These are phyloP conservation scores for Stephania yunnanensis DNA, from an alignment of 164 flowering plant genomes.

Conservation along the genomic window DNA sequence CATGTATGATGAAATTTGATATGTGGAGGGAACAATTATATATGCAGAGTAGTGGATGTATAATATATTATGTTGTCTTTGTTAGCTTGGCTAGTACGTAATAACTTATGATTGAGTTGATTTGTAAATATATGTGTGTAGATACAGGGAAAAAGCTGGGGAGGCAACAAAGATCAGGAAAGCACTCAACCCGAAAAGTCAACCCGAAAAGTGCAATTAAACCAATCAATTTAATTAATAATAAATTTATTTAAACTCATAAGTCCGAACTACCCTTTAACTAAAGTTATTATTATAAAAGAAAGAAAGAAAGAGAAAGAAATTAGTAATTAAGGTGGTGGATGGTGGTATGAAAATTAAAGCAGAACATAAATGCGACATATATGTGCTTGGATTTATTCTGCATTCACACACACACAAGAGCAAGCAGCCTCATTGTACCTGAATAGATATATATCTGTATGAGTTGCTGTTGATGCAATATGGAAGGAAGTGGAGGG, in stretches of 20 bases:
- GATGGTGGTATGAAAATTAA: too few relatives aligned
- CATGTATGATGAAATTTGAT: neutral
- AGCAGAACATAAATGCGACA: too few relatives aligned
- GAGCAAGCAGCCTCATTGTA: too few relatives aligned
- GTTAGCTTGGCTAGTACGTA: neutral
- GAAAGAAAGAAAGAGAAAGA: neutral
- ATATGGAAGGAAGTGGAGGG: too few relatives aligned
- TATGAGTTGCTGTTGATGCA: too few relatives aligned
- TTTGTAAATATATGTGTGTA: conserved; percentile 16
- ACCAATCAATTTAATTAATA: conserved; percentile 49
- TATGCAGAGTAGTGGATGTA: neutral
- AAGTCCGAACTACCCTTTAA: too few relatives aligned
- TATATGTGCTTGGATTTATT: too few relatives aligned
- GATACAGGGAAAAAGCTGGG: conserved; percentile 78
- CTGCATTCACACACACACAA: too few relatives aligned
- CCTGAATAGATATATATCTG: too few relatives aligned
- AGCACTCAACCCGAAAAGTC: conserved; percentile 69
- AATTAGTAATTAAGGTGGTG: too few relatives aligned
- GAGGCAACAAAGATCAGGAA: conserved; percentile 71
- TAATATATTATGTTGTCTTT: neutral
- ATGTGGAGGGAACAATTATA: neutral
- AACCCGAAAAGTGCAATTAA: conserved; percentile 69
- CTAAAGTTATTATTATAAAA: too few relatives aligned
- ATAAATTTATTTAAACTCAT: too few relatives aligned
- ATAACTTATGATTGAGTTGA: neutral